phyloP scores from a whole-genome alignment of 495 filamentous ascomycete genomes.

The Podospora anserina region DNA sequence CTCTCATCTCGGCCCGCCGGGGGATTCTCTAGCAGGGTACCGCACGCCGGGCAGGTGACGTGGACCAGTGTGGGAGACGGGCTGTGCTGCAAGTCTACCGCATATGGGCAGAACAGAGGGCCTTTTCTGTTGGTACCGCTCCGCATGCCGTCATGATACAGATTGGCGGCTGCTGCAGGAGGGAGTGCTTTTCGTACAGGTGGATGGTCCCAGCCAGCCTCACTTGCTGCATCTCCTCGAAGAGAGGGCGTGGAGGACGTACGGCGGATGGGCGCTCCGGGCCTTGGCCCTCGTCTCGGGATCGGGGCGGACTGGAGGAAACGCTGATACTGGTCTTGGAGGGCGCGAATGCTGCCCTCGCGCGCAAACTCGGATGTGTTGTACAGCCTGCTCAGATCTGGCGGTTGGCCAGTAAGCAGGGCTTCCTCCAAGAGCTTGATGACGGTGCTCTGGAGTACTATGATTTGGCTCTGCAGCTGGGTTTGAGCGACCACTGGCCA shows the following conservation, averaged over 20 bases:
- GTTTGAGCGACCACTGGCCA: conserved; percentile 31
- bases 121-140: not conserved
- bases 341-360: conserved; percentile 33
- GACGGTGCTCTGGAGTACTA: conserved; percentile 34
- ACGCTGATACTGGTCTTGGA: conserved; percentile 38
- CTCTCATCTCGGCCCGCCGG: conserved; percentile 8
- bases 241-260: conserved; percentile 31
- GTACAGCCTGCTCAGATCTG: conserved; percentile 30
- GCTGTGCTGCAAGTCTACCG: conserved; percentile 26
- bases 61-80: not conserved
- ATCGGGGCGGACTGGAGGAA: conserved; percentile 21
- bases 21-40: conserved; percentile 8
- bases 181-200: not conserved
- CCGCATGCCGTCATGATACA: not conserved
- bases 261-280: conserved; percentile 21
- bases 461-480: conserved; percentile 38
- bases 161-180: not conserved
- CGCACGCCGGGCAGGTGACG: conserved; percentile 26
- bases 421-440: conserved; percentile 36
- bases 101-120: conserved; percentile 34
- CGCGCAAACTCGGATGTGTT: conserved; percentile 39
- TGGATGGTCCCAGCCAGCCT: not conserved
- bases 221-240: conserved; percentile 5
- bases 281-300: conserved; percentile 11
- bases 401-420: conserved; percentile 25